phyloP scores from a whole-genome alignment of 2,329 filamentous ascomycete genomes.

The Penicillium sp. region DNA sequence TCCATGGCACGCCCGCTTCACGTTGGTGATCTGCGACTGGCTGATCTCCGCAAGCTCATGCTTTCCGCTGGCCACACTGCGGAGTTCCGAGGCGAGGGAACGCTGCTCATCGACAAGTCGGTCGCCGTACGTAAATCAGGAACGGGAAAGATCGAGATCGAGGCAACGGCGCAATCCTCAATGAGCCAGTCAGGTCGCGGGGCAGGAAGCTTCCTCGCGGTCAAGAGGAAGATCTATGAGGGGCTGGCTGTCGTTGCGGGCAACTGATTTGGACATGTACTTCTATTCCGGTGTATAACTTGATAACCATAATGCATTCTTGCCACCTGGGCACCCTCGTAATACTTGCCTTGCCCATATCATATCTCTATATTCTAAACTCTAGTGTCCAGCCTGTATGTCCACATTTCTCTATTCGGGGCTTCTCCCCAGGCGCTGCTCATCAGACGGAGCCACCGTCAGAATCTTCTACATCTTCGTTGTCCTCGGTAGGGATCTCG shows the following conservation, averaged over 20 bases:
- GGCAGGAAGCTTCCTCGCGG: conserved; percentile 77
- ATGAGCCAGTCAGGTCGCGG: conserved; percentile 49
- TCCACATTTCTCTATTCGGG: too few relatives aligned
- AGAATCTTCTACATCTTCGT: conserved; percentile 21
- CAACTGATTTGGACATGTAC: conserved; percentile 46
- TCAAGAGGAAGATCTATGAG: conserved; percentile 90
- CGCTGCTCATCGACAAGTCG: conserved; percentile 80
- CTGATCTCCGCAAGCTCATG: conserved; percentile 84
- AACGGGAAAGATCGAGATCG: conserved; percentile 84
- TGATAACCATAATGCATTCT: conserved; percentile 7
- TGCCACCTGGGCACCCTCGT: too few relatives aligned
- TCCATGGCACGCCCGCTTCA: conserved; percentile 85
- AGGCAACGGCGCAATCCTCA: conserved; percentile 66
- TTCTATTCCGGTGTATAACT: conserved; percentile 15
- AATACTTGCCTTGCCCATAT: too few relatives aligned
- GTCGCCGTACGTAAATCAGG: conserved; percentile 88
- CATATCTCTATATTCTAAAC: neutral
- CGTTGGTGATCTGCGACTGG: conserved; percentile 87
- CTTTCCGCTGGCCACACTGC: conserved; percentile 79
- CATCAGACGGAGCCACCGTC: conserved; percentile 10
- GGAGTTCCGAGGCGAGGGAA: conserved; percentile 92
- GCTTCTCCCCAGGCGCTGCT: neutral
- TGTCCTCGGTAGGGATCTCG: conserved; percentile 37
- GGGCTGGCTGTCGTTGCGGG: conserved; percentile 88
- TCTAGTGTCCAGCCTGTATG: too few relatives aligned